Conservation (phyloP, 179 eudicot species). For the Spinacia oleracea region DNA sequence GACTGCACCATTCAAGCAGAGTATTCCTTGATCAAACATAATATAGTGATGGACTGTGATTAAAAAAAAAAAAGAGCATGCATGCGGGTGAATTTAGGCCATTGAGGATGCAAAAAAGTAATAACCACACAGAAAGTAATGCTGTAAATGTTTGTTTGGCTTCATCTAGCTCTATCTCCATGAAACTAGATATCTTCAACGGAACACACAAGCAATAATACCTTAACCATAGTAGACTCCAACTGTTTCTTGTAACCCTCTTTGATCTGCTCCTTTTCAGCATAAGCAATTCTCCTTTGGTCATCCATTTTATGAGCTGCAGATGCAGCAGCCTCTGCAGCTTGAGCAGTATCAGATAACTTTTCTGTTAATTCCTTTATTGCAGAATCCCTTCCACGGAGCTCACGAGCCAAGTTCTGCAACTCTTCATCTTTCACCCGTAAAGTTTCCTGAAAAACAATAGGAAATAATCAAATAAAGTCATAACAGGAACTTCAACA, state of each 20-base stretch:
- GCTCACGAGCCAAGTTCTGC: constrained; percentile 84
- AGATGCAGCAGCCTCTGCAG: constrained; percentile 93
- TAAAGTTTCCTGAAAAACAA: constrained; percentile 68
- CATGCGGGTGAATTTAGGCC: background rate
- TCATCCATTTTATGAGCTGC: constrained; percentile 98
- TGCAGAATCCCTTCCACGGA: constrained; percentile 90
- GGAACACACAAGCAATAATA: constrained; percentile 19
- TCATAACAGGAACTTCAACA: background rate
- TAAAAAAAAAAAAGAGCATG: background rate
- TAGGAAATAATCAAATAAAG: background rate
- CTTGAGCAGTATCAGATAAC: constrained; percentile 92
- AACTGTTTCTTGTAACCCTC: constrained; percentile 58
- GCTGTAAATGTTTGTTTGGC: background rate
- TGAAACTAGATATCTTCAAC: background rate
- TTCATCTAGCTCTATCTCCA: constrained; percentile 2
- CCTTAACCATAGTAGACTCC: constrained; percentile 60
- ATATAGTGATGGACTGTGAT: background rate
- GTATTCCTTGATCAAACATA: constrained; percentile 3
- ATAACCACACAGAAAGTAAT: background rate
- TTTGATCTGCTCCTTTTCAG: constrained; percentile 67
- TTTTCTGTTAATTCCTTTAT: constrained; percentile 84
- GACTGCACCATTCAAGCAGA: constrained; percentile 46
- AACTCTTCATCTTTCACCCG: constrained; percentile 95
- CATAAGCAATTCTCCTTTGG: constrained; percentile 81
- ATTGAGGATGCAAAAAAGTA: background rate